These are phyloP conservation scores for Trichoderma endophyticum DNA, from an alignment of 2,329 filamentous ascomycete genomes.

Conservation along the genomic window DNA sequence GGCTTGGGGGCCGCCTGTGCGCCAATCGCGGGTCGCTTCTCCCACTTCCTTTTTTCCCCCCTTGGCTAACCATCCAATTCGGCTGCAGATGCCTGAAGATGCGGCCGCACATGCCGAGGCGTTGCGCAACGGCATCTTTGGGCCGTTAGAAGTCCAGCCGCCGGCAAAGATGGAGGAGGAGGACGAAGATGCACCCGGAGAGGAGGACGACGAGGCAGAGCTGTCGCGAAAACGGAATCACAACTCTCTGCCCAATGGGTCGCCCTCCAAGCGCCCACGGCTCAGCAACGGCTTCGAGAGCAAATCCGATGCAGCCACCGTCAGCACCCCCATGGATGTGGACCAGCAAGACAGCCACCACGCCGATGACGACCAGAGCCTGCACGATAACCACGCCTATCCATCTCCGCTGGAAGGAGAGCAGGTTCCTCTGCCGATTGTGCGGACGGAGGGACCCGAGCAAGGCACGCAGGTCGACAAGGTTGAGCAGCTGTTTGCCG, in stretches of 20 bases:
- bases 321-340: slow-evolving; percentile 30
- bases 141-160: slow-evolving; percentile 49
- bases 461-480: slow-evolving; percentile 64
- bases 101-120: slow-evolving; percentile 45
- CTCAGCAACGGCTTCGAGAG: slow-evolving; percentile 63
- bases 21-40: slow-evolving; percentile 15
- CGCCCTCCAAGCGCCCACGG: slow-evolving; percentile 56
- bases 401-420: slow-evolving; percentile 62
- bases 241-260: slow-evolving; percentile 50
- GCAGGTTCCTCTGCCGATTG: slow-evolving; percentile 49
- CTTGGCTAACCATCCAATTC: slow-evolving; percentile 6
- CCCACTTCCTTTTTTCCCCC: neutral
- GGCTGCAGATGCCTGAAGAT: slow-evolving; percentile 49
- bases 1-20: neutral
- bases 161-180: slow-evolving; percentile 40
- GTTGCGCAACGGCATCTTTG: slow-evolving; percentile 54
- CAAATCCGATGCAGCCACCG: slow-evolving; percentile 43
- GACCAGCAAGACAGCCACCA: slow-evolving; percentile 39
- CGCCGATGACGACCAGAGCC: slow-evolving; percentile 45
- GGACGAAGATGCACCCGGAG: slow-evolving; percentile 34
- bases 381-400: slow-evolving; percentile 58
- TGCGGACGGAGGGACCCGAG: slow-evolving; percentile 60
- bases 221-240: slow-evolving; percentile 51
- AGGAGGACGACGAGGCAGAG: slow-evolving; percentile 35
- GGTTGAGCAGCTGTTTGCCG: slow-evolving; percentile 56